Percentiles rank a stretch among this genome's conserved stretches.
These are phyloP conservation scores for Botryotinia globosa DNA, from an alignment of 2,329 filamentous ascomycete genomes.

Conservation along the genomic window DNA sequence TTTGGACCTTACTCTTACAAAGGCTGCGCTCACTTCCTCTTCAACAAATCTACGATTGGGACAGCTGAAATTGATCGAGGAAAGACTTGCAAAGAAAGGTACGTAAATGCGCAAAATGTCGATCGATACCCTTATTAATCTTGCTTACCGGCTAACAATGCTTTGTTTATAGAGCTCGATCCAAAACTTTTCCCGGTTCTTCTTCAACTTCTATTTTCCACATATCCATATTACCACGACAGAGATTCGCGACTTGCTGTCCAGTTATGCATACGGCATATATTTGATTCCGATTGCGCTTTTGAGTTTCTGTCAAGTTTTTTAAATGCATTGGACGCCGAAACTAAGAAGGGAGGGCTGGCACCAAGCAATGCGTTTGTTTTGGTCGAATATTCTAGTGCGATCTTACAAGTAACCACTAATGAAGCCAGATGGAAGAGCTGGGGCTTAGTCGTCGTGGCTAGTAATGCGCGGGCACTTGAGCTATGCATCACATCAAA, in stretches of 20 bases:
- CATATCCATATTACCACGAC: slow-evolving; percentile 84
- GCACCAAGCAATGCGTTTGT: slow-evolving; percentile 82
- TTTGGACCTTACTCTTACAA: slow-evolving; percentile 51
- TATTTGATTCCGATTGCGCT: slow-evolving; percentile 59
- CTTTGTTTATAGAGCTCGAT: slow-evolving; percentile 37
- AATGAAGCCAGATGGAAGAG: slow-evolving; percentile 60
- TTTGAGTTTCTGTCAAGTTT: slow-evolving; percentile 60
- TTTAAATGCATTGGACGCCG: slow-evolving; percentile 63
- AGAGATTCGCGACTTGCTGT: slow-evolving; percentile 79
- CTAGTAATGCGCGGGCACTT: slow-evolving; percentile 68
- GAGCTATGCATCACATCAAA: slow-evolving; percentile 72
- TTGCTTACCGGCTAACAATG: slow-evolving; percentile 6
- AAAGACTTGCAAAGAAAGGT: slow-evolving; percentile 56
- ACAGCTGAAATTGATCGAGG: slow-evolving; percentile 55
- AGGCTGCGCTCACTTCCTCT: slow-evolving; percentile 56
- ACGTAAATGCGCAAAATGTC: neutral
- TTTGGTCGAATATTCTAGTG: slow-evolving; percentile 82
- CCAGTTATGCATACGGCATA: slow-evolving; percentile 70
- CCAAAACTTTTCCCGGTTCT: slow-evolving; percentile 49
- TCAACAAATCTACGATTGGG: slow-evolving; percentile 57
- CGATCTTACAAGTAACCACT: slow-evolving; percentile 71
- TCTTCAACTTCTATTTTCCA: slow-evolving; percentile 76
- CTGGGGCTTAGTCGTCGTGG: slow-evolving; percentile 63
- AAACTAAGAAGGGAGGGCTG: slow-evolving; percentile 74
- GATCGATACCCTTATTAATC: slow-evolving; percentile 30